Percentiles rank a stretch among this genome's conserved stretches.
These are phyloP conservation scores for Serendipita sp. DNA, from an alignment of 768 basidiomycete genomes.

Conservation along the genomic window DNA sequence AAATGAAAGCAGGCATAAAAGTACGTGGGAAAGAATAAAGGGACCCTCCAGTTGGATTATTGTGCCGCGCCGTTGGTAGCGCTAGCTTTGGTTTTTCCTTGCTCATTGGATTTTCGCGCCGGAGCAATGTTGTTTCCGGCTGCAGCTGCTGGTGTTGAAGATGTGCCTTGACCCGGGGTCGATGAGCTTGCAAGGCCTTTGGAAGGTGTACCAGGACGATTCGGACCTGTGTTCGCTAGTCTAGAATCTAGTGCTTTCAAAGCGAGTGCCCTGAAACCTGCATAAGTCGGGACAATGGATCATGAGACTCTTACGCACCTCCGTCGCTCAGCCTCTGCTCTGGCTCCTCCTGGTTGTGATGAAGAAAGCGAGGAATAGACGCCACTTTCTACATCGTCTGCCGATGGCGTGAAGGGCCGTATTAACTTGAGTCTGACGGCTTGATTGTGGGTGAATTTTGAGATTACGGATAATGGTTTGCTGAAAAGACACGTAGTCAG, in stretches of 20 bases:
- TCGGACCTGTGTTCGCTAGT: slow-evolving; percentile 42
- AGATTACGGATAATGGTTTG: slow-evolving; percentile 48
- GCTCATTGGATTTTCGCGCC: background rate
- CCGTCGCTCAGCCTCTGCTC: slow-evolving; percentile 92
- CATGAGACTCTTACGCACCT: slow-evolving; percentile 35
- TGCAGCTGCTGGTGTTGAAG: background rate
- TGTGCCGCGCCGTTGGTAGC: background rate
- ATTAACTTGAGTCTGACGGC: slow-evolving; percentile 56
- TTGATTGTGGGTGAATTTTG: slow-evolving; percentile 48
- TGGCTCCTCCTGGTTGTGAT: slow-evolving; percentile 52
- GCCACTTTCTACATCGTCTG: slow-evolving; percentile 53
- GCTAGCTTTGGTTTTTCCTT: background rate
- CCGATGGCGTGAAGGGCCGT: slow-evolving; percentile 32
- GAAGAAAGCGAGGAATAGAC: slow-evolving; percentile 43
- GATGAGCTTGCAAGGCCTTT: background rate
- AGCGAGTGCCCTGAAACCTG: slow-evolving; percentile 61
- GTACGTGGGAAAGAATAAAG: no score
- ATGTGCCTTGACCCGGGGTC: background rate
- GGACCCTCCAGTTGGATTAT: no score
- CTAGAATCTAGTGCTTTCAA: slow-evolving; percentile 93
- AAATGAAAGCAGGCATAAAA: background rate
- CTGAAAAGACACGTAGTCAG: slow-evolving; percentile 23
- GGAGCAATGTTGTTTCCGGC: background rate
- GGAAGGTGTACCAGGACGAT: slow-evolving; percentile 2
- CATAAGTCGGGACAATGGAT: background rate